phyloP scores from a whole-genome alignment of 192 early-diverging fungal genomes.

The Gonapodya sp. region DNA sequence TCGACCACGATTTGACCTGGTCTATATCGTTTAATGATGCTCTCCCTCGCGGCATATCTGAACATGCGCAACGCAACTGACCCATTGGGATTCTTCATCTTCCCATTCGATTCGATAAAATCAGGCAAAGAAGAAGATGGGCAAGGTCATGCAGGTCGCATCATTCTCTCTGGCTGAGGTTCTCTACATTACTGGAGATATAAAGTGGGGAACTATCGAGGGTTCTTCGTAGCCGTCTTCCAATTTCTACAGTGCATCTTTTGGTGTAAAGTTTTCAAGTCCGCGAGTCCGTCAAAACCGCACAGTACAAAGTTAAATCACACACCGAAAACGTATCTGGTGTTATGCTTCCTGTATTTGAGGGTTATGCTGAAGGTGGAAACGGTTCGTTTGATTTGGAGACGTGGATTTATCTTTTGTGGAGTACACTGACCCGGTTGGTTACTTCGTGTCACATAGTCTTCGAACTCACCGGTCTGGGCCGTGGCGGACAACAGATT shows the following conservation, averaged over 20 bases:
- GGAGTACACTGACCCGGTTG: background rate
- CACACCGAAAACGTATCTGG: constrained; percentile 98
- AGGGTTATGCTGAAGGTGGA: constrained; percentile 72
- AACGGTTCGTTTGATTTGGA: constrained; percentile 56
- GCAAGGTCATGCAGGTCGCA: constrained; percentile 94
- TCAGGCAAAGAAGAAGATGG: constrained; percentile 97
- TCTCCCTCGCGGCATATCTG: background rate
- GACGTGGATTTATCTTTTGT: background rate
- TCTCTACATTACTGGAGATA: constrained; percentile 92
- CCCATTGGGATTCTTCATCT: constrained; percentile 2
- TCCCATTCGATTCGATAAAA: background rate
- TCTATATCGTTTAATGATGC: no score
- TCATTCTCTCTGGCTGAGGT: constrained; percentile 98
- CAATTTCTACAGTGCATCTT: background rate
- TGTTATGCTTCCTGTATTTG: constrained; percentile 88
- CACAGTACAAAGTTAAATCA: constrained; percentile 82
- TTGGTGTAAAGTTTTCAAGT: constrained; percentile 69
- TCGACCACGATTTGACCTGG: no score
- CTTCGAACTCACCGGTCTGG: constrained; percentile 97
- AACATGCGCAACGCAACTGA: background rate
- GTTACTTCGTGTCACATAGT: constrained; percentile 25
- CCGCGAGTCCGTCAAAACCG: constrained; percentile 84
- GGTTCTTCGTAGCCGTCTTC: background rate
- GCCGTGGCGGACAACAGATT: constrained; percentile 94
- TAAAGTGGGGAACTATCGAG: constrained; percentile 49